Evolutionary conservation across 805 yeast genomes (phyloP).

Genomic region (Pichia manshurica): DNA sequence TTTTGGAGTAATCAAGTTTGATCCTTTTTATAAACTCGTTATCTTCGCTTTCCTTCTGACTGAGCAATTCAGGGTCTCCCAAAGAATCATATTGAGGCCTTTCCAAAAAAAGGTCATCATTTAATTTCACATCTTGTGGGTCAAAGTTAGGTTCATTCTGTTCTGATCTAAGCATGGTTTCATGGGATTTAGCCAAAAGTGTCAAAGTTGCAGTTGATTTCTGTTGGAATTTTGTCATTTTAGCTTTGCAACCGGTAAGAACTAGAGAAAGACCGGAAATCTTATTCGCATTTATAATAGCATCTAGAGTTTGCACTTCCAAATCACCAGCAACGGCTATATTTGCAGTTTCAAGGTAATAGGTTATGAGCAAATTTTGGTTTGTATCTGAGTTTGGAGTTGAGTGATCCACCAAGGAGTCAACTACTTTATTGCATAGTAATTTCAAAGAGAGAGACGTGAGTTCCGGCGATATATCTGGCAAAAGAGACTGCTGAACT

Average conservation of each 20-base stretch:
- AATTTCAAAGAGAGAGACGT: slow-evolving; percentile 38
- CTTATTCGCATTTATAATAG: slow-evolving; percentile 49
- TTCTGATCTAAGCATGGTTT: slow-evolving; percentile 18
- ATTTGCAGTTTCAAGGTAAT: slow-evolving; percentile 64
- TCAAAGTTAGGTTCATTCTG: slow-evolving; percentile 20
- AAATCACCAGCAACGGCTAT: slow-evolving; percentile 55
- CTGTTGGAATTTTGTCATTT: slow-evolving; percentile 76
- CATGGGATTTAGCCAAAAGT: slow-evolving; percentile 58
- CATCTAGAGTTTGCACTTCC: slow-evolving; percentile 54
- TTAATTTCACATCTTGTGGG: slow-evolving; percentile 56
- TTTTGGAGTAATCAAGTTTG: slow-evolving; percentile 34
- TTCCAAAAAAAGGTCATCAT: slow-evolving; percentile 76
- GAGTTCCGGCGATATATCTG: slow-evolving; percentile 48
- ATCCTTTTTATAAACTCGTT: slow-evolving; percentile 34
- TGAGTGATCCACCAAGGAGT: slow-evolving; percentile 30
- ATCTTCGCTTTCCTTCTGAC: slow-evolving; percentile 16
- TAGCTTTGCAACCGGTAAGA: slow-evolving; percentile 84
- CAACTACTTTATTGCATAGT: slow-evolving; percentile 32
- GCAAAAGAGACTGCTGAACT: slow-evolving; percentile 55
- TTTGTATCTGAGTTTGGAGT: slow-evolving; percentile 27
- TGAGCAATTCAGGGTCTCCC: slow-evolving; percentile 40
- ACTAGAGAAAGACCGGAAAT: slow-evolving; percentile 57
- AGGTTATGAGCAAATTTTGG: slow-evolving; percentile 38
- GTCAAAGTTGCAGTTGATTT: slow-evolving; percentile 67
- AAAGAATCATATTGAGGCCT: slow-evolving; percentile 63